A percentile compares a stretch with the other conserved stretches of the same genome.
Evolutionary conservation across 116 monocot genomes (phyloP).

Genomic region (Cymodocea nodosa): DNA sequence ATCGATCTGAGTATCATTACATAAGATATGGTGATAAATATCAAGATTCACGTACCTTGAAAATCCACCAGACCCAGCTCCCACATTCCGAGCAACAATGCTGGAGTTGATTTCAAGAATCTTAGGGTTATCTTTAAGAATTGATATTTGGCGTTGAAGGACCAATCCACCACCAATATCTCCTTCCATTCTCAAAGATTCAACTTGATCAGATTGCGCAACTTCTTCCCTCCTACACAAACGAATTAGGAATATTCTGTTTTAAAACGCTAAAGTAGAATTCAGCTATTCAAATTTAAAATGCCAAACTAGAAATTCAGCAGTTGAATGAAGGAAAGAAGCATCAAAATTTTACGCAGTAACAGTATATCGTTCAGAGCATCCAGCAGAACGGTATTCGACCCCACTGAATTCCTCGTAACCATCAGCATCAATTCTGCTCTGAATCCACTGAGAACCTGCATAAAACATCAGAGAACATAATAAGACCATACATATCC

Average conservation of each 20-base stretch:
- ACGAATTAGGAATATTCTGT: not conserved
- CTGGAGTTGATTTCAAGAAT: slow-evolving; percentile 48
- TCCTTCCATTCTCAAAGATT: slow-evolving; percentile 66
- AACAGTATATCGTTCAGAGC: slow-evolving; percentile 69
- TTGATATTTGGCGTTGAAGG: slow-evolving; percentile 64
- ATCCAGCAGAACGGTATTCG: slow-evolving; percentile 91
- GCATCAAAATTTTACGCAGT: slow-evolving; percentile 17
- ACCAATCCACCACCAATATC: slow-evolving; percentile 91
- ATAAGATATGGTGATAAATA: not conserved
- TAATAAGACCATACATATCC: not conserved
- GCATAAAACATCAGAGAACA: slow-evolving; percentile 4
- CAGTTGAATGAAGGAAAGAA: not conserved
- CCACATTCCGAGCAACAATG: slow-evolving; percentile 65
- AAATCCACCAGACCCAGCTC: slow-evolving; percentile 96
- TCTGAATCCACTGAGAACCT: slow-evolving; percentile 86
- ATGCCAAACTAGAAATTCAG: not conserved
- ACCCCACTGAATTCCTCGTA: slow-evolving; percentile 92
- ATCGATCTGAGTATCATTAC: no score
- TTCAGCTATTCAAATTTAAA: not conserved
- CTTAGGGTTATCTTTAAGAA: slow-evolving; percentile 44
- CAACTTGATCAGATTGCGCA: slow-evolving; percentile 69
- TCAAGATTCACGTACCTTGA: slow-evolving; percentile 42
- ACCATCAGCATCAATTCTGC: slow-evolving; percentile 68
- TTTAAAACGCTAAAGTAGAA: not conserved
- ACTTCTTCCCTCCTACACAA: slow-evolving; percentile 36